Evolutionary conservation across 371 early-diverging fungal genomes (phyloP).

Genomic region (Massospora cicadina): DNA sequence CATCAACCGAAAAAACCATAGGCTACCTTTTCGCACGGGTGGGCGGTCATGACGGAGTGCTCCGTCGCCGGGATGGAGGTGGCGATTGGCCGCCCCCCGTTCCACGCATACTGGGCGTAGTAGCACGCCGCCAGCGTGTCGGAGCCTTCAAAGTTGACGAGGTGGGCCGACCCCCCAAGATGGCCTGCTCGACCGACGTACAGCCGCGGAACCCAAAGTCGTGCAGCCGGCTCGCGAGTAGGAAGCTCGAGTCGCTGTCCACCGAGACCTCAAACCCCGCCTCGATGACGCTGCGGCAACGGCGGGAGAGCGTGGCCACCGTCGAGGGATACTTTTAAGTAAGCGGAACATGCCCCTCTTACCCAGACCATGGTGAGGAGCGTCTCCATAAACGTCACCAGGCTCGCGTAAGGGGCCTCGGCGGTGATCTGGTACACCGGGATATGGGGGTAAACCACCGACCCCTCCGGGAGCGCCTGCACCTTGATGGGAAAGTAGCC

Average conservation of each 20-base stretch:
- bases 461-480: conserved; percentile 51
- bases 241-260: conserved; percentile 26
- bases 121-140: conserved; percentile 61
- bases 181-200: conserved; percentile 64
- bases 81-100: conserved; percentile 45
- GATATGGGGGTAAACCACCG: conserved; percentile 51
- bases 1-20: background rate
- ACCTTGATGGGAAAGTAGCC: conserved; percentile 69
- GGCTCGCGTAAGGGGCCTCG: conserved; percentile 35
- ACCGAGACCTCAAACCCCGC: conserved; percentile 35
- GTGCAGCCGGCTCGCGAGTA: conserved; percentile 42
- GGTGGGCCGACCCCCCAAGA: conserved; percentile 60
- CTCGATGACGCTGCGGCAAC: conserved; percentile 33
- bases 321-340: conserved; percentile 48
- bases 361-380: conserved; percentile 64
- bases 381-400: conserved; percentile 69
- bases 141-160: conserved; percentile 58
- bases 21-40: conserved; percentile 30
- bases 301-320: conserved; percentile 60
- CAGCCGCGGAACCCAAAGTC: conserved; percentile 82
- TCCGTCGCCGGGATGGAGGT: conserved; percentile 71
- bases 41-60: conserved; percentile 73
- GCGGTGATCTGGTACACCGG: conserved; percentile 62
- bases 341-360: conserved; percentile 9
- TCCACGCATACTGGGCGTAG: conserved; percentile 52